Percentiles rank a stretch among this genome's conserved stretches.
These are phyloP conservation scores for Petunia hybrid DNA, from an alignment of 305 asterid genomes.

Conservation along the genomic window DNA sequence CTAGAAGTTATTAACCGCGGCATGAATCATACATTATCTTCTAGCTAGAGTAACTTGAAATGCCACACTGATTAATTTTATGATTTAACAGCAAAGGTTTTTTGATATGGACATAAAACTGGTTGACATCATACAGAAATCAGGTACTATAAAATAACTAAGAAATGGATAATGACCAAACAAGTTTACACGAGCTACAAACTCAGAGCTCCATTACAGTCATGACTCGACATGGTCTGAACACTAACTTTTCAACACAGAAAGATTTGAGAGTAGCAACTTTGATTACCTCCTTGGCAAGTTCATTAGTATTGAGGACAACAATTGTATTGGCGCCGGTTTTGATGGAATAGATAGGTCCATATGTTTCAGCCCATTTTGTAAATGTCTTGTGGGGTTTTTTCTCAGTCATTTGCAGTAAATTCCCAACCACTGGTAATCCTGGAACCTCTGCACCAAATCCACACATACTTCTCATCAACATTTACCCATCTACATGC, in stretches of 20 bases:
- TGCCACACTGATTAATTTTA: neutral
- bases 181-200: neutral
- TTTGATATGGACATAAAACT: neutral
- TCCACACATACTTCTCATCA: constrained; percentile 23
- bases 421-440: constrained; percentile 76
- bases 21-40: neutral
- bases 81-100: neutral
- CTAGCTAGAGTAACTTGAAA: constrained; percentile 2
- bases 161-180: neutral
- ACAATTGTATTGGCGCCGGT: constrained; percentile 70
- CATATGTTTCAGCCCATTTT: constrained; percentile 78
- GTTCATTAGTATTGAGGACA: constrained; percentile 67
- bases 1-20: neutral
- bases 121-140: neutral
- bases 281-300: constrained; percentile 78
- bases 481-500: neutral
- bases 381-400: constrained; percentile 86
- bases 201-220: neutral
- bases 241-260: neutral
- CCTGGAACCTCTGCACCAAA: constrained; percentile 79
- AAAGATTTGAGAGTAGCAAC: neutral
- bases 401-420: constrained; percentile 86
- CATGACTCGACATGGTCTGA: no score
- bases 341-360: constrained; percentile 78
- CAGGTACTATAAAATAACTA: neutral